Evolutionary conservation across 1,284 basidiomycete species (phyloP).

Genomic region (Malassezia nana): DNA sequence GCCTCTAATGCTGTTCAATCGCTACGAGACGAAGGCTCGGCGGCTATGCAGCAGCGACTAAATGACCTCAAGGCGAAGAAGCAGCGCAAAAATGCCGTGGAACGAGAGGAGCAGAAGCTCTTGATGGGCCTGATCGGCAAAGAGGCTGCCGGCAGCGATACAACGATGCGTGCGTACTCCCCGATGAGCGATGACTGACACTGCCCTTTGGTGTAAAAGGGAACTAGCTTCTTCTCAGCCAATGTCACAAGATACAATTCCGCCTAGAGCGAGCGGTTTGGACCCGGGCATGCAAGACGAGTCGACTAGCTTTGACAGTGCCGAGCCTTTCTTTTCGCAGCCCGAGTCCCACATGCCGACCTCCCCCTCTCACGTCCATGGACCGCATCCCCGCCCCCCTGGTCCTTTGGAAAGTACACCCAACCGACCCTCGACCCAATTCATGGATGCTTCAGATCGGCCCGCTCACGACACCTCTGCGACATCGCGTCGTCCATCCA

Average conservation of each 20-base stretch:
- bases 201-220: constrained; percentile 4
- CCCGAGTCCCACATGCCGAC: constrained; percentile 14
- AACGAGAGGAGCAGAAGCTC: constrained; percentile 18
- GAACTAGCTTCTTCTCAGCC: constrained; percentile 1
- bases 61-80: constrained; percentile 18
- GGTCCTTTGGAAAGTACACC: constrained; percentile 12
- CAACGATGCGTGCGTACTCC: constrained; percentile 7
- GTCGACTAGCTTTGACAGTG: neutral
- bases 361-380: constrained; percentile 3
- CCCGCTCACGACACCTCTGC: neutral
- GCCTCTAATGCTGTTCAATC: constrained; percentile 7
- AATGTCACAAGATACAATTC: neutral
- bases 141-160: neutral
- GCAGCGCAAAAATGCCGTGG: constrained; percentile 17
- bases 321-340: constrained; percentile 12
- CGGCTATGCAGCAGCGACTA: constrained; percentile 11
- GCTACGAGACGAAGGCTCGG: neutral
- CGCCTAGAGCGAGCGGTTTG: neutral
- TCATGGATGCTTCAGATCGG: neutral
- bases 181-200: constrained; percentile 1
- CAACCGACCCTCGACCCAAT: constrained; percentile 3
- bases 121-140: constrained; percentile 5
- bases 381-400: constrained; percentile 6
- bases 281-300: neutral
- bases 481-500: constrained; percentile 2